Evolutionary conservation across 164 flowering plant genomes (phyloP).

Genomic region (Taxillus chinensis): DNA sequence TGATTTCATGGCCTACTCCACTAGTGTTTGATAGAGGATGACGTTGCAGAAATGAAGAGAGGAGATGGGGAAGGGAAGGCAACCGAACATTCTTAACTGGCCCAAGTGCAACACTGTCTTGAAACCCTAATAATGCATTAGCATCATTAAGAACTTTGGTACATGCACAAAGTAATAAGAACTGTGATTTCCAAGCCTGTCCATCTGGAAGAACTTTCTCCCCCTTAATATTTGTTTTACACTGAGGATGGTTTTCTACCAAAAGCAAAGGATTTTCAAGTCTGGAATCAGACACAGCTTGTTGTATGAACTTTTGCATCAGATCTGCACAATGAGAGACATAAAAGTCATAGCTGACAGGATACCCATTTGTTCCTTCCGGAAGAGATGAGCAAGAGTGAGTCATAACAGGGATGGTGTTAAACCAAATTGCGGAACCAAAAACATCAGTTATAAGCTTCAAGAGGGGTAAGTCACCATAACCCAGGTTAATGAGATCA

Average conservation of each 20-base stretch:
- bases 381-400: slow-evolving; percentile 70
- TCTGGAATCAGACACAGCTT: slow-evolving; percentile 57
- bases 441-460: slow-evolving; percentile 79
- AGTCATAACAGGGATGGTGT: slow-evolving; percentile 84
- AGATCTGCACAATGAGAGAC: slow-evolving; percentile 48
- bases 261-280: slow-evolving; percentile 74
- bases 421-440: slow-evolving; percentile 87
- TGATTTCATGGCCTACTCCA: slow-evolving; percentile 33
- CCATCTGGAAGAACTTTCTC: slow-evolving; percentile 85
- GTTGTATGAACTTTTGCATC: slow-evolving; percentile 64
- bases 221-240: slow-evolving; percentile 51
- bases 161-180: slow-evolving; percentile 62
- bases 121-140: slow-evolving; percentile 51
- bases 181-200: slow-evolving; percentile 69
- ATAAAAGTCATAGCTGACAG: slow-evolving; percentile 62
- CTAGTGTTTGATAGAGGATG: slow-evolving; percentile 19
- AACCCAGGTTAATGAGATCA: slow-evolving; percentile 52
- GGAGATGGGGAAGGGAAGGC: slow-evolving; percentile 92
- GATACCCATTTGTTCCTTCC: slow-evolving; percentile 73
- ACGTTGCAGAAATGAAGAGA: slow-evolving; percentile 66
- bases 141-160: slow-evolving; percentile 80
- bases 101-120: slow-evolving; percentile 49
- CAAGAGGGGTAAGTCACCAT: slow-evolving; percentile 66
- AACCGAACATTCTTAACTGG: slow-evolving; percentile 27
- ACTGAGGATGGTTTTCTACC: slow-evolving; percentile 82